Evolutionary conservation across 176 grass and related monocot species (phyloP).

Genomic region (Puya raimondii): DNA sequence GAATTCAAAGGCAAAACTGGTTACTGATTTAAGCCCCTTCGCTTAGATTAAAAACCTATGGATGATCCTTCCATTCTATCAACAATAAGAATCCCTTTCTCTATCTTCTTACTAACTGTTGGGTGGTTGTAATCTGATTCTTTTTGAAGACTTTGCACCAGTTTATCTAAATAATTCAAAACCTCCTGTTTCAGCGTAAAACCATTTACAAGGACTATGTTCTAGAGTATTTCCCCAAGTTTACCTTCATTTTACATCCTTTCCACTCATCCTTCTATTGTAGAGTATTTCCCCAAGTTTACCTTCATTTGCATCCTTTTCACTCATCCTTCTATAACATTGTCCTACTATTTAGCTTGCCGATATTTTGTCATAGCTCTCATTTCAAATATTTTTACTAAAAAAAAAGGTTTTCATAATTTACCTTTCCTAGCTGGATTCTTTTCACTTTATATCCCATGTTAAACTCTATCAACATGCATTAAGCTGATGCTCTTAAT

Average conservation of each 20-base stretch:
- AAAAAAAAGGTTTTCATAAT: background rate
- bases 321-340: background rate
- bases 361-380: background rate
- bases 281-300: background rate
- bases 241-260: background rate
- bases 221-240: background rate
- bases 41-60: background rate
- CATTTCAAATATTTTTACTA: background rate
- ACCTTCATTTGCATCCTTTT: background rate
- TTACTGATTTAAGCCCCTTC: background rate
- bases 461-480: background rate
- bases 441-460: background rate
- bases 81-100: background rate
- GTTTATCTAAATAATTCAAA: too few relatives aligned
- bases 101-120: background rate
- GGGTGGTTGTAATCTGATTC: too few relatives aligned
- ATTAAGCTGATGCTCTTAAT: background rate
- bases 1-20: background rate
- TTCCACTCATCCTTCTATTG: background rate
- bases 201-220: background rate
- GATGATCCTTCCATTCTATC: background rate
- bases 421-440: background rate
- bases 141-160: too few relatives aligned
- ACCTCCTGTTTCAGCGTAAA: background rate
- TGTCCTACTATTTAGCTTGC: background rate